Conservation (phyloP, 805 yeast genomes). For the Ogataea saltuana region DNA sequence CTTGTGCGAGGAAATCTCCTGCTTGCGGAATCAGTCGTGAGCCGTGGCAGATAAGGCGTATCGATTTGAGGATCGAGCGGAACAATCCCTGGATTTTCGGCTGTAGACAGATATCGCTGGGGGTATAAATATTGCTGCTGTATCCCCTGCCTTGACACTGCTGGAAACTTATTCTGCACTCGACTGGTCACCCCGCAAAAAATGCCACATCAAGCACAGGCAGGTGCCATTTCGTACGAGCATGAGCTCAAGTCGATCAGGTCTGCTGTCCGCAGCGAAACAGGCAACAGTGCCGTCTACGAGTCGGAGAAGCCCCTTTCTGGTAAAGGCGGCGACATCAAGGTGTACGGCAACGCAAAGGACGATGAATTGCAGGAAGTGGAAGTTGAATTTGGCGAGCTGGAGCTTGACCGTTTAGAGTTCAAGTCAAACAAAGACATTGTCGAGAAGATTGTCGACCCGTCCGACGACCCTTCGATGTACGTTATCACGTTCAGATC, state of each 20-base stretch:
- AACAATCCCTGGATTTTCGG: no score
- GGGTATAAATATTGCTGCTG: no score
- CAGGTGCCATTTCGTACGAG: constrained; percentile 9
- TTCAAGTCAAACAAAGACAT: constrained; percentile 24
- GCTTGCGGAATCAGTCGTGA: no score
- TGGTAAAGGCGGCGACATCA: constrained; percentile 1
- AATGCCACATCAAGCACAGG: constrained; percentile 18
- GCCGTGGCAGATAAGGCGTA: no score
- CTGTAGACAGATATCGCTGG: no score
- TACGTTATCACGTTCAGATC: constrained; percentile 42
- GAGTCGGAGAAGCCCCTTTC: constrained; percentile 3
- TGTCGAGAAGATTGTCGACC: constrained; percentile 28
- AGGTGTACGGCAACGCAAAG: constrained; percentile 1
- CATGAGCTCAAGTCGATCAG: constrained; percentile 14
- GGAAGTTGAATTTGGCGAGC: constrained; percentile 18
- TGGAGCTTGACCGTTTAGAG: constrained; percentile 13
- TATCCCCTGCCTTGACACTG: no score
- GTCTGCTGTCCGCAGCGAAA: constrained; percentile 5
- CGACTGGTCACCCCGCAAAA: no score
- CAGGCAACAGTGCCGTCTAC: neutral
- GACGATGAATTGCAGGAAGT: constrained; percentile 15
- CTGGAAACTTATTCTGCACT: no score
- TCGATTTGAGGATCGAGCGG: no score
- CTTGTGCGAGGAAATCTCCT: no score
- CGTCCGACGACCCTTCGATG: constrained; percentile 40